These are phyloP conservation scores for Lycium ferocissimum DNA, from an alignment of 257 asterid species.

Conservation along the genomic window DNA sequence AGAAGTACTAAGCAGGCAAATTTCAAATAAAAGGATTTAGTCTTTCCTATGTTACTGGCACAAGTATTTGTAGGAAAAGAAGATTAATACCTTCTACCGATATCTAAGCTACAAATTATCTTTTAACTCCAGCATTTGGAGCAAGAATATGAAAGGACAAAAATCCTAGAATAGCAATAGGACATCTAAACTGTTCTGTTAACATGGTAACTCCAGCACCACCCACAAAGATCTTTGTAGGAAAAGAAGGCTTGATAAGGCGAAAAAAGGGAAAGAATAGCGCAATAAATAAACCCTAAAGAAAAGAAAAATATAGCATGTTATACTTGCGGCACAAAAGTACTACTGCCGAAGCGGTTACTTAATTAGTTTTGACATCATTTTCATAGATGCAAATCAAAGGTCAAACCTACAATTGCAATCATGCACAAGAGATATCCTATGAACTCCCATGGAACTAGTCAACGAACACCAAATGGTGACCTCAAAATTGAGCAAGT, in stretches of 20 bases:
- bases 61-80: neutral
- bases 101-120: neutral
- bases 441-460: neutral
- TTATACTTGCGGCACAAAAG: neutral
- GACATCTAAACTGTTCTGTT: neutral
- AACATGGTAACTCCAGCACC: neutral
- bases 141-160: neutral
- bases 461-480: neutral
- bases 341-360: neutral
- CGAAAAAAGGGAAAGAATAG: neutral
- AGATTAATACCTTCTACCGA: neutral
- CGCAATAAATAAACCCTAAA: neutral
- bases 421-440: neutral
- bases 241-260: neutral
- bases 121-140: neutral
- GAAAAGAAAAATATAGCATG: neutral
- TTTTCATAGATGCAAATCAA: neutral
- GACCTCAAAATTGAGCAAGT: constrained; percentile 17
- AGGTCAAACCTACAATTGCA: neutral
- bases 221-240: neutral
- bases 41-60: neutral
- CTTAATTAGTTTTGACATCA: neutral
- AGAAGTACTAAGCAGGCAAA: neutral
- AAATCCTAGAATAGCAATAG: neutral
- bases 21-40: neutral